Base-by-base conservation (phyloP, 108 stramenopile species). In the Aurantiochytrium sp. region DNA sequence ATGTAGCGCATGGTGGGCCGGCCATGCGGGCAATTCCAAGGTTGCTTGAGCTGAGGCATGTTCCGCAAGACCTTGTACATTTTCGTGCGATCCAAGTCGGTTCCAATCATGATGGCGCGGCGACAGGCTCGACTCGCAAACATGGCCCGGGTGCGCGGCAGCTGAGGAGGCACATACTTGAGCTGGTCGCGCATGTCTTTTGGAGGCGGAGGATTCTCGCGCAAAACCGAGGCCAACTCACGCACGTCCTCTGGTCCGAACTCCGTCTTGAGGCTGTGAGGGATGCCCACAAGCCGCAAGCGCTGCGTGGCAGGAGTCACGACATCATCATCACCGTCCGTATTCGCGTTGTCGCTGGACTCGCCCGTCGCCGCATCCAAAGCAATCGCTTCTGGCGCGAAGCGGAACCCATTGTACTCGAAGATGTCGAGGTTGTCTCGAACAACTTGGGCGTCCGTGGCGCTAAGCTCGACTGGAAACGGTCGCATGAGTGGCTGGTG, bases 21-120 rank as follows among this genome's bases (percentile, higher is more conserved):
- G 14, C 94, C 94, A 55, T 94, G 94, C 4, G 94, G 94, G 47
- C 94, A 94, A 53, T 94, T 94, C 94, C 94, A 94, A 10, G 94
- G 94, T 89, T 93, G 93, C 49, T 94, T 92, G n/a, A 94, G 60
- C n/a, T 53, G 60, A 5, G 87, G 92, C 87, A 94, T 64, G 45
- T 93, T 69, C 18, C 64, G 58, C 55, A 94, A 89, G 5, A 94
- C 89, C 21, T 58, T 47, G 16, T 44, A 45, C 94, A 94, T 94
- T 87, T 93, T 89, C 0, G 90, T n/a, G 10, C 12, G 35, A 45
- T 59, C 60, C 51, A 94, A 58, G 25, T 92, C 60, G 12, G 42
- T 90, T 14, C 94, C 94, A 58, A 94, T 94, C 94, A 94, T 94
- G 58, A 94, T 91, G 42, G 94, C 91, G 28, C 45, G 58, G 12